A percentile compares a stretch with the other conserved stretches of the same genome.
phyloP scores from a whole-genome alignment of 106 monocot species.

The Platanthera zijinensis region DNA sequence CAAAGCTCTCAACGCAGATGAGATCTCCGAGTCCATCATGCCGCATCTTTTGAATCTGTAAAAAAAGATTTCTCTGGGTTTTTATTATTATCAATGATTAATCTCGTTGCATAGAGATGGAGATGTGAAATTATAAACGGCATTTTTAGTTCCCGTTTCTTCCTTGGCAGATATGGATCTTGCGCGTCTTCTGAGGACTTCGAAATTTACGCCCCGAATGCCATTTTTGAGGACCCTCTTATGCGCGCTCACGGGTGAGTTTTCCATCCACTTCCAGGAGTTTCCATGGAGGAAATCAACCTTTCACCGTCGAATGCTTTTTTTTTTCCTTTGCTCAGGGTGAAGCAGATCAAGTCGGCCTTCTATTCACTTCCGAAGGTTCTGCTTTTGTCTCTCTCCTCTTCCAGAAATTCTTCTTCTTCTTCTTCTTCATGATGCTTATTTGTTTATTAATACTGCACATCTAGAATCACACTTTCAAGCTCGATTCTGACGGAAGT shows the following conservation, averaged over 20 bases:
- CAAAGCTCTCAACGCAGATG: neutral
- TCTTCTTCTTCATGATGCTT: no score
- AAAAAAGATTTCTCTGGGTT: neutral
- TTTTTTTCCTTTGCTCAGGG: constrained; percentile 8
- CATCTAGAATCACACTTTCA: no score
- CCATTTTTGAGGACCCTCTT: constrained; percentile 24
- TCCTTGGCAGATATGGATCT: constrained; percentile 3
- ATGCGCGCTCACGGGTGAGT: constrained; percentile 17
- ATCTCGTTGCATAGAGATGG: neutral
- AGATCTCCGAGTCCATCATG: constrained; percentile 5
- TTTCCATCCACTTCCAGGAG: neutral
- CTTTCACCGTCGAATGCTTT: neutral
- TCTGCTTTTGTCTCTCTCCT: neutral
- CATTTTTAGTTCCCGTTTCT: neutral
- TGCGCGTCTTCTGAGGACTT: constrained; percentile 14
- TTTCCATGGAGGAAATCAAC: neutral
- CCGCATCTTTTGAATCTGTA: constrained; percentile 18
- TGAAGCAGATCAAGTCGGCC: constrained; percentile 22
- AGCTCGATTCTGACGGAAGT: no score
- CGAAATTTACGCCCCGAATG: constrained; percentile 16
- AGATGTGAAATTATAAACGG: neutral
- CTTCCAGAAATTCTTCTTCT: no score
- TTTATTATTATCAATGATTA: no score
- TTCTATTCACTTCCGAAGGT: constrained; percentile 16
- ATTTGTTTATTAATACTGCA: no score